Evolutionary conservation across 345 rosid genomes (phyloP).

Genomic region (Melaleuca quinquenervia): DNA sequence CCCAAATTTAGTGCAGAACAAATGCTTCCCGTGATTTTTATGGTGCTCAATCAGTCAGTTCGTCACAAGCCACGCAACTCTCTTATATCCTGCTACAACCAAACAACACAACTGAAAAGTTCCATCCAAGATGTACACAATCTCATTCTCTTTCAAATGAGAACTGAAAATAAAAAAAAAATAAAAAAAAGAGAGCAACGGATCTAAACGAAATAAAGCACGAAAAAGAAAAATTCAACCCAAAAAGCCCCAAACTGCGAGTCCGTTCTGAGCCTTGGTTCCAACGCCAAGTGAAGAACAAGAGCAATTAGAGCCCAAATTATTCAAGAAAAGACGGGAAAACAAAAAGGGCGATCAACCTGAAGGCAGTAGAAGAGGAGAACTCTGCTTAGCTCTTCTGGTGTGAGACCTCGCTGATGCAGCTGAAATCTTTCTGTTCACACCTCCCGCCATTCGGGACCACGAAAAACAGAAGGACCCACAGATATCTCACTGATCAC

Average conservation of each 20-base stretch:
- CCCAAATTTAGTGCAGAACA: neutral
- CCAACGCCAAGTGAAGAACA: no score
- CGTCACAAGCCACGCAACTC: neutral
- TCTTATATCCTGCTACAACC: neutral
- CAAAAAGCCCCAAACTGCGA: neutral
- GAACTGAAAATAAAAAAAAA: no score
- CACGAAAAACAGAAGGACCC: neutral
- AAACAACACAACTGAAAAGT: neutral
- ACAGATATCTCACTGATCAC: neutral
- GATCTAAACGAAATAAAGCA: neutral
- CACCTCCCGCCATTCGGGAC: conserved; percentile 13
- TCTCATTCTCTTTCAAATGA: neutral
- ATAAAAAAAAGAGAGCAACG: neutral
- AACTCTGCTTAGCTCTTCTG: conserved; percentile 27
- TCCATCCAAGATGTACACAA: neutral
- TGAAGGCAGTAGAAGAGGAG: conserved; percentile 20
- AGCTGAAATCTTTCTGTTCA: conserved; percentile 40
- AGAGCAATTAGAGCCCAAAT: neutral
- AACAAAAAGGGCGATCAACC: conserved; percentile 11
- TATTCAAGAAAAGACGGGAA: neutral
- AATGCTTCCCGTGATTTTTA: neutral
- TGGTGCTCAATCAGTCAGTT: neutral
- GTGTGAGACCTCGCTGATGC: conserved; percentile 53
- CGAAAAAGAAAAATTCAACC: neutral
- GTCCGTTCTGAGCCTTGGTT: neutral